A percentile compares a stretch with the other conserved stretches of the same genome.
These are phyloP conservation scores for Melampsora americana DNA, from an alignment of 1,284 basidiomycete species.

Conservation along the genomic window DNA sequence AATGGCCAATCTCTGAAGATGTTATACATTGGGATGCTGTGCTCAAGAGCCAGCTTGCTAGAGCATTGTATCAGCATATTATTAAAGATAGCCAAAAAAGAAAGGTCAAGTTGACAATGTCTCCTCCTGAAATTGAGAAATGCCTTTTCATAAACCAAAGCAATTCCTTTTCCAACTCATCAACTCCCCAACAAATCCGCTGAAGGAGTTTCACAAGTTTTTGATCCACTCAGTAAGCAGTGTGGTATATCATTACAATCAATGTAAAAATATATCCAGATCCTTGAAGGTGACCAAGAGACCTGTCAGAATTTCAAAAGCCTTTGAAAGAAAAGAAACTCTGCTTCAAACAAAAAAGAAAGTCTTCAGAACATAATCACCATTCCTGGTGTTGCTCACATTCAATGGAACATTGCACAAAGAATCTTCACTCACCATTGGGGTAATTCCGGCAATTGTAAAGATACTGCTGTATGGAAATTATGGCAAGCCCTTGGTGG, in stretches of 20 bases:
- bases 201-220: constrained; percentile 8
- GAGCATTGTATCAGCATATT: not conserved
- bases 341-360: not conserved
- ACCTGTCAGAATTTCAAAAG: not conserved
- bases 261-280: not conserved
- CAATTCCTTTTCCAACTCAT: constrained; percentile 8
- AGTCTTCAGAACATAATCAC: constrained; percentile 1
- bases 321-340: not conserved
- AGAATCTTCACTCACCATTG: not conserved
- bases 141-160: constrained; percentile 7
- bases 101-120: not conserved
- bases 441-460: constrained; percentile 5
- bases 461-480: constrained; percentile 16
- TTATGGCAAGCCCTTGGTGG: not conserved
- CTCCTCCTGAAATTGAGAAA: constrained; percentile 3
- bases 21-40: not conserved
- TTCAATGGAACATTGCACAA: constrained; percentile 25
- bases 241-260: not conserved
- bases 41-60: constrained; percentile 11
- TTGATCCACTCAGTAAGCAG: not conserved
- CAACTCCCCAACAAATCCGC: constrained; percentile 4
- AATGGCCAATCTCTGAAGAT: not conserved
- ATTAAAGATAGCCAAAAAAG: not conserved
- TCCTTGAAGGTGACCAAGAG: constrained; percentile 11
- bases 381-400: constrained; percentile 17